These are phyloP conservation scores for Sugiyamaella pinicola DNA, from an alignment of 1,139 yeast species.

Conservation along the genomic window DNA sequence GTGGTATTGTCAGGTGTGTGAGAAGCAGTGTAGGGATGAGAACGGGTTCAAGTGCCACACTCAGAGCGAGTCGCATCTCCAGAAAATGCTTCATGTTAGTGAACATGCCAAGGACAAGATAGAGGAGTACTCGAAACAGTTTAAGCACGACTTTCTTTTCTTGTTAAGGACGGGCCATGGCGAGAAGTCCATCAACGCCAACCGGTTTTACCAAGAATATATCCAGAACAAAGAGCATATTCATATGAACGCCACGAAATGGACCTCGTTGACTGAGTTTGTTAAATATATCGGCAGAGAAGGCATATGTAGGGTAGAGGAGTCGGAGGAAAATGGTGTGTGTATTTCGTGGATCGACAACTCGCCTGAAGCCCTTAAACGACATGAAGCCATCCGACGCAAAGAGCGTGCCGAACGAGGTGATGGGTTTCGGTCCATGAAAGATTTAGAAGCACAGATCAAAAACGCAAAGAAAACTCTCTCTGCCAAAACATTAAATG, in stretches of 20 bases:
- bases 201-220: slow-evolving; percentile 87
- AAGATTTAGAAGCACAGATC: slow-evolving; percentile 56
- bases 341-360: slow-evolving; percentile 58
- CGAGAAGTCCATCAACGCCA: slow-evolving; percentile 75
- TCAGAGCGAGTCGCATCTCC: slow-evolving; percentile 72
- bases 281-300: slow-evolving; percentile 62
- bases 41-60: slow-evolving; percentile 92
- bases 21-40: slow-evolving; percentile 91
- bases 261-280: slow-evolving; percentile 72
- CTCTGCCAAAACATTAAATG: not conserved
- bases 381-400: slow-evolving; percentile 45
- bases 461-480: slow-evolving; percentile 44
- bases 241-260: slow-evolving; percentile 87
- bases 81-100: slow-evolving; percentile 50
- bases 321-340: slow-evolving; percentile 48
- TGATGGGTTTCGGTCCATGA: slow-evolving; percentile 51
- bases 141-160: slow-evolving; percentile 66
- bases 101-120: slow-evolving; percentile 54
- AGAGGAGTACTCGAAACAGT: slow-evolving; percentile 60
- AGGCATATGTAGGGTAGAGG: slow-evolving; percentile 61
- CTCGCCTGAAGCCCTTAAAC: slow-evolving; percentile 49
- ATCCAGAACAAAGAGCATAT: slow-evolving; percentile 73
- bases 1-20: slow-evolving; percentile 90
- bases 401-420: slow-evolving; percentile 44
- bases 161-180: slow-evolving; percentile 73